These are phyloP conservation scores for Ascochyta lentis DNA, from an alignment of 2,329 filamentous ascomycete genomes.

Conservation along the genomic window DNA sequence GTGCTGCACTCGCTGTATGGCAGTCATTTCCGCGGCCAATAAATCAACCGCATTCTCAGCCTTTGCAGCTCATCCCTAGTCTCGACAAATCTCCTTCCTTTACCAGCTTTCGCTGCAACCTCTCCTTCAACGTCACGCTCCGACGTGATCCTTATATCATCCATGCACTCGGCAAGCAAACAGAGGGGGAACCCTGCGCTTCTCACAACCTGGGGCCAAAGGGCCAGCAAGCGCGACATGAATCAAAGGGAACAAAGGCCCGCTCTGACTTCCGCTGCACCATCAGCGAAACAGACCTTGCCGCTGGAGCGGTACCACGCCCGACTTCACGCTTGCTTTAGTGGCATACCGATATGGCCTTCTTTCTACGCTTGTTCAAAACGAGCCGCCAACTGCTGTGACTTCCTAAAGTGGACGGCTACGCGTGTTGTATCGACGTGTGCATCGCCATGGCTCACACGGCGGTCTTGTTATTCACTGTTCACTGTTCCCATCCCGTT, in stretches of 20 bases:
- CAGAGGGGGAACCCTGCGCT: neutral
- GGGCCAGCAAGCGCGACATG: neutral
- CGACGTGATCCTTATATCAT: neutral
- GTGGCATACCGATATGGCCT: neutral
- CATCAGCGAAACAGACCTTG: constrained; percentile 7
- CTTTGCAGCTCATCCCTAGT: constrained; percentile 22
- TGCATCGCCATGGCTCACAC: neutral
- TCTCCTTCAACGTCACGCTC: neutral
- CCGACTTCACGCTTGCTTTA: constrained; percentile 1
- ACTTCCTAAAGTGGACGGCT: constrained; percentile 30
- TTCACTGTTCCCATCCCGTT: neutral
- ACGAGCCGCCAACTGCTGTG: constrained; percentile 35
- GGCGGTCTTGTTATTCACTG: neutral
- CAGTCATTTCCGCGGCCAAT: constrained; percentile 28
- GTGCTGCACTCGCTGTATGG: neutral
- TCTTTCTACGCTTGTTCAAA: constrained; percentile 16
- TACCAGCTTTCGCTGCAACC: neutral
- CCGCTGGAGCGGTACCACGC: constrained; percentile 10
- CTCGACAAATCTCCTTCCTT: neutral
- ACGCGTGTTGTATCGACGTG: constrained; percentile 23
- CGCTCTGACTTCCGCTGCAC: neutral
- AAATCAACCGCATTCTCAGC: constrained; percentile 14
- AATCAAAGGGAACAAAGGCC: neutral
- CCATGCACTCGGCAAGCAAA: neutral
- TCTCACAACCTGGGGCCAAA: neutral